A percentile compares a stretch with the other conserved stretches of the same genome.
phyloP scores from a whole-genome alignment of 23 red algal genomes.

The Chondrus crispus region DNA sequence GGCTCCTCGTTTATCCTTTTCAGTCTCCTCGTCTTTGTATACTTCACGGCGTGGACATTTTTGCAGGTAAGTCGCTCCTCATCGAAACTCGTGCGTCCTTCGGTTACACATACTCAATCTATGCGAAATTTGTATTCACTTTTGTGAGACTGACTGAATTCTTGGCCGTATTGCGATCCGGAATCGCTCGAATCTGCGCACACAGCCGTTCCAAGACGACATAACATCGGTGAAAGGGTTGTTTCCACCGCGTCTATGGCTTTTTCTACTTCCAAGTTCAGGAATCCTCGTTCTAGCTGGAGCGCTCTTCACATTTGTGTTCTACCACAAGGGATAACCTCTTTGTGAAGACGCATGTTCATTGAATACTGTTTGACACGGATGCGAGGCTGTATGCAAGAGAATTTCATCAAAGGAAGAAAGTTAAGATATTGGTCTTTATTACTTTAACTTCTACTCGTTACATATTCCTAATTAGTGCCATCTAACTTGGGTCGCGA shows the following conservation, averaged over 20 bases:
- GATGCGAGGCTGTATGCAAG: no score
- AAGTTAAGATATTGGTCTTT: no score
- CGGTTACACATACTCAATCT: not conserved
- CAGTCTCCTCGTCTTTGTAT: not conserved
- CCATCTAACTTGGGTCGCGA: slow-evolving; percentile 47
- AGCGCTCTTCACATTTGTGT: not conserved
- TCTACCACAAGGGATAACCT: not conserved
- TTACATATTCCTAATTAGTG: slow-evolving; percentile 29
- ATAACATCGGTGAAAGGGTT: not conserved
- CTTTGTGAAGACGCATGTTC: not conserved
- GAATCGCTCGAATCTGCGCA: not conserved
- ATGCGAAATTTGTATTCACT: no score
- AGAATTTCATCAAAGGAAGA: no score
- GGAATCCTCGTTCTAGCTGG: not conserved
- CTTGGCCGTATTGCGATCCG: not conserved
- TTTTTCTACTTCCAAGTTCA: not conserved
- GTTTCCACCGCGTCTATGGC: not conserved
- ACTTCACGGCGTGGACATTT: not conserved
- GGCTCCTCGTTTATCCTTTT: not conserved
- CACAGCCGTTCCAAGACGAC: not conserved
- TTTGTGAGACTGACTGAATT: no score
- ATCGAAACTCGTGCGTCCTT: not conserved
- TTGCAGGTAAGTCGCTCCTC: not conserved
- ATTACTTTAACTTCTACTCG: not conserved
- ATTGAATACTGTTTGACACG: no score